A percentile compares a stretch with the other conserved stretches of the same genome.
phyloP scores from a whole-genome alignment of 2,329 filamentous ascomycete genomes.

The Epichloe festucae region DNA sequence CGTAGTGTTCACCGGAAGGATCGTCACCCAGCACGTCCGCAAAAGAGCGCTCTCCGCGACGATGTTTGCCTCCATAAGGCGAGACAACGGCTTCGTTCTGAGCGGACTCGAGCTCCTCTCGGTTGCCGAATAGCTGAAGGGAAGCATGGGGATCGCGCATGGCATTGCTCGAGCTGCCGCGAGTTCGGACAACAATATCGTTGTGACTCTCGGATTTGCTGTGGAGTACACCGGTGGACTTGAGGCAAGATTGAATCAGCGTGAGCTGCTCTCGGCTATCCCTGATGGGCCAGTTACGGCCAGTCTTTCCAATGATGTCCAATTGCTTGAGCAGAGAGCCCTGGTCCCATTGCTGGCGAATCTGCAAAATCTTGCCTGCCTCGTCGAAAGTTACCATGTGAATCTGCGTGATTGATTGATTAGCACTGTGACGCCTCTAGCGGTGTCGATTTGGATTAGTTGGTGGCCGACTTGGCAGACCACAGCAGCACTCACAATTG shows the following conservation, averaged over 20 bases:
- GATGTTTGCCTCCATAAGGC: constrained; percentile 49
- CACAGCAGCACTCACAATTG: constrained; percentile 54
- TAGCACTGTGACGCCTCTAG: neutral
- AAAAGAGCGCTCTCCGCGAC: constrained; percentile 48
- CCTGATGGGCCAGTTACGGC: constrained; percentile 88
- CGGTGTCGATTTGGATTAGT: neutral
- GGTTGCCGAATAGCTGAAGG: constrained; percentile 60
- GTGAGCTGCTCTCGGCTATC: constrained; percentile 75
- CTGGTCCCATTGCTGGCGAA: constrained; percentile 92
- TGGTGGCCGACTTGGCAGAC: neutral
- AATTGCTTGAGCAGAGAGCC: constrained; percentile 83
- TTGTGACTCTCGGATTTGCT: constrained; percentile 20
- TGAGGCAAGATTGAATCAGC: constrained; percentile 53
- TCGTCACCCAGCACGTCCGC: constrained; percentile 57
- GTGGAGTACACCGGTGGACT: constrained; percentile 28
- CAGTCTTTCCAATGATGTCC: constrained; percentile 81
- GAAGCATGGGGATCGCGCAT: constrained; percentile 56
- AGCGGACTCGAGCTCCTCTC: constrained; percentile 45
- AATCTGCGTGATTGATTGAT: constrained; percentile 37
- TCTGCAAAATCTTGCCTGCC: constrained; percentile 67
- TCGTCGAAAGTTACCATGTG: constrained; percentile 80
- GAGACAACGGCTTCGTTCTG: constrained; percentile 38
- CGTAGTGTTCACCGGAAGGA: constrained; percentile 28
- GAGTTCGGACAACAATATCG: constrained; percentile 30
- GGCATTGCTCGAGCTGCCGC: constrained; percentile 39